Evolutionary conservation across 345 rosid genomes (phyloP).

Genomic region (Gossypium rotundifolium): DNA sequence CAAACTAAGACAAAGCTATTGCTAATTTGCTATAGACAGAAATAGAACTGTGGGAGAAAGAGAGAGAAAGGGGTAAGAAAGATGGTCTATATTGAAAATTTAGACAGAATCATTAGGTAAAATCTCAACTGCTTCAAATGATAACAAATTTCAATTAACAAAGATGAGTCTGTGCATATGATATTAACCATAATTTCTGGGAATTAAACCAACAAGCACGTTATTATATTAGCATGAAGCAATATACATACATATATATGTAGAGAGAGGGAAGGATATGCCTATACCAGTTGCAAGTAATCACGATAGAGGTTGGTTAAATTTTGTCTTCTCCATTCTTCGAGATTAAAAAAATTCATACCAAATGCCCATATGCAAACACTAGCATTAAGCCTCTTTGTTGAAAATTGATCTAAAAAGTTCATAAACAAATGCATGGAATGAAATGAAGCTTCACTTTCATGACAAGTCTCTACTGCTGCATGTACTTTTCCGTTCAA

Average conservation of each 20-base stretch:
- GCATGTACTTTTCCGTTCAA: conserved; percentile 81
- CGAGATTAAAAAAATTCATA: conserved; percentile 76
- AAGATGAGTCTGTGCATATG: neutral
- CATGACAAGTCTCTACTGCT: conserved; percentile 80
- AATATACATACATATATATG: neutral
- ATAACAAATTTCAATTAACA: neutral
- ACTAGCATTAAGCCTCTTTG: conserved; percentile 46
- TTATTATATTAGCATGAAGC: neutral
- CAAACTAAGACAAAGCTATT: neutral
- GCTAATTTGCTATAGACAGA: neutral
- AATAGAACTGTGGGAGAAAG: neutral
- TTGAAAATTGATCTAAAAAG: conserved; percentile 61
- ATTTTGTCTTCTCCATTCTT: conserved; percentile 67
- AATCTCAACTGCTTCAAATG: neutral
- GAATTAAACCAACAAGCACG: neutral
- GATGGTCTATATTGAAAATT: neutral
- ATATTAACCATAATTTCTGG: neutral
- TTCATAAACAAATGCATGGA: conserved; percentile 53
- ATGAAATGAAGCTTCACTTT: conserved; percentile 51
- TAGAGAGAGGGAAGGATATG: neutral
- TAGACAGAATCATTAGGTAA: neutral
- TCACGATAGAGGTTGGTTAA: conserved; percentile 45
- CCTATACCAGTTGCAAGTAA: conserved; percentile 65
- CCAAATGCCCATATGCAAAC: conserved; percentile 96
- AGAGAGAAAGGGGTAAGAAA: neutral